Conservation (phyloP, 768 basidiomycete species). For the Russula brevipes region DNA sequence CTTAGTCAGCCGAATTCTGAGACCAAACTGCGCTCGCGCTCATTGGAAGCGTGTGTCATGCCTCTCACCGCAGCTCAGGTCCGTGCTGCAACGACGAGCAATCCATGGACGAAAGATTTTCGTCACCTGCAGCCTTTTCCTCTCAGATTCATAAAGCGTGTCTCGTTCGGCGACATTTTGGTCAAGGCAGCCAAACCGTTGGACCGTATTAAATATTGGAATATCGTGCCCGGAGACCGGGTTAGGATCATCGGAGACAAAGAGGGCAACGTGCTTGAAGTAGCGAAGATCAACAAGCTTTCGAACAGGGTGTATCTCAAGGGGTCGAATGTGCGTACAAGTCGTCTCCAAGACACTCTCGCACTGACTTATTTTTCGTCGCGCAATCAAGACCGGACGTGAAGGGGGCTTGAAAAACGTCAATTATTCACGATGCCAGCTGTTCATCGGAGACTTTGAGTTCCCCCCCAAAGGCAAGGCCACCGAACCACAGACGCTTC, state of each 20-base stretch:
- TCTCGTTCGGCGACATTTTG: conserved; percentile 38
- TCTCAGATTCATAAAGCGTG: conserved; percentile 46
- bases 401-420: conserved; percentile 16
- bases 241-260: conserved; percentile 66
- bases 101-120: conserved; percentile 59
- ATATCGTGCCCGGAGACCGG: conserved; percentile 79
- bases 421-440: conserved; percentile 77
- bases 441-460: conserved; percentile 65
- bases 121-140: conserved; percentile 60
- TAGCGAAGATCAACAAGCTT: conserved; percentile 66
- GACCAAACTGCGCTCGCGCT: not conserved
- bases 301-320: conserved; percentile 63
- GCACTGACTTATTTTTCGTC: conserved; percentile 2
- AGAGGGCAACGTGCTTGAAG: conserved; percentile 56
- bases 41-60: not conserved
- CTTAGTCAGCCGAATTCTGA: conserved; percentile 11
- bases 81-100: conserved; percentile 20
- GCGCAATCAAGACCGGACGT: conserved; percentile 28
- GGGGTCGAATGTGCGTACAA: conserved; percentile 34
- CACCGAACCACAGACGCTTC: conserved; percentile 27
- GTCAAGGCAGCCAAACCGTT: conserved; percentile 53
- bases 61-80: conserved; percentile 23
- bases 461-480: conserved; percentile 41
- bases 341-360: not conserved
- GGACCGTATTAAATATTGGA: conserved; percentile 82